Percentiles rank a stretch among this genome's conserved stretches.
Conservation (phyloP, 345 rosid genomes). For the Eucalyptus paniculata region DNA sequence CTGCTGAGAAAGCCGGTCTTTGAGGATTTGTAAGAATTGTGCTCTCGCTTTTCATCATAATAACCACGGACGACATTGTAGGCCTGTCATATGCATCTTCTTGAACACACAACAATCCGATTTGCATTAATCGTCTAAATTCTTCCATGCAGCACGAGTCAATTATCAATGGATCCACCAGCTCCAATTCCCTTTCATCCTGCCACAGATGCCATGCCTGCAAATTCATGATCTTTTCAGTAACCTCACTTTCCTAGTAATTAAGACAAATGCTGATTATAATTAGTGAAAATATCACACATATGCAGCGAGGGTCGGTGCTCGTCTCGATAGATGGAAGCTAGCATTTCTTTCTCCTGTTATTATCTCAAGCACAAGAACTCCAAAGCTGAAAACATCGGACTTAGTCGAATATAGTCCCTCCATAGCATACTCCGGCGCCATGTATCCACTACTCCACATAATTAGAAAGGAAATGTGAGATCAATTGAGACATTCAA, state of each 20-base stretch:
- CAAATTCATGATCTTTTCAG: background rate
- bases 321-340: background rate
- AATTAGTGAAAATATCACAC: slow-evolving; percentile 9
- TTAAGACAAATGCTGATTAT: background rate
- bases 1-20: slow-evolving; percentile 30
- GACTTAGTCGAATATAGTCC: slow-evolving; percentile 42
- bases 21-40: slow-evolving; percentile 15
- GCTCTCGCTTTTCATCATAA: slow-evolving; percentile 11
- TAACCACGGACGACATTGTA: slow-evolving; percentile 23
- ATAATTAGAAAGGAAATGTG: slow-evolving; percentile 18
- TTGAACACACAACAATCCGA: slow-evolving; percentile 10
- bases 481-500: background rate
- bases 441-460: slow-evolving; percentile 26
- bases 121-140: slow-evolving; percentile 37
- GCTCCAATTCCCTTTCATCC: slow-evolving; percentile 20
- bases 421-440: slow-evolving; percentile 20
- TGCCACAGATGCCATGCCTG: slow-evolving; percentile 61
- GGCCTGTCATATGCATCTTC: slow-evolving; percentile 45
- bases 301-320: slow-evolving; percentile 17
- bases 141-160: slow-evolving; percentile 16
- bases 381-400: slow-evolving; percentile 53
- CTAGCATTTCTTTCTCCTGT: slow-evolving; percentile 25
- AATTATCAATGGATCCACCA: slow-evolving; percentile 27
- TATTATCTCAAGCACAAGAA: slow-evolving; percentile 40
- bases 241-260: background rate